Conservation (phyloP, 2,329 filamentous ascomycete genomes). For the Calycina herbarum region DNA sequence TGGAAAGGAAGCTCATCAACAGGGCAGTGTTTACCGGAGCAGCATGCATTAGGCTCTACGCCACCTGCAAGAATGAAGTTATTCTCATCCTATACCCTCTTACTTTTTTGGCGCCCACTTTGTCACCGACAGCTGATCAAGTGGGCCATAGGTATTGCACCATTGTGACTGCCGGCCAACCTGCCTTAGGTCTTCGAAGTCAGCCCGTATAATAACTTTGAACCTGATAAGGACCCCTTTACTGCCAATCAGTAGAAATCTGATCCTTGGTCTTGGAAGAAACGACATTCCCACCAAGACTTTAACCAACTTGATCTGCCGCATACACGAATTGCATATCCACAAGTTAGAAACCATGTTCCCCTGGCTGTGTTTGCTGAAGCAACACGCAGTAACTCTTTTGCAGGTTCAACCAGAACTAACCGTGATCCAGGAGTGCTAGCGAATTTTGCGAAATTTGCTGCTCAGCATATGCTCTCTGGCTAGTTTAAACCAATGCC, state of each 20-base stretch:
- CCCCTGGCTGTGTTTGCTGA: background rate
- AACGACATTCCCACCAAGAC: background rate
- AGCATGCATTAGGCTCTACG: too few species aligned
- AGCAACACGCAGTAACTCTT: background rate
- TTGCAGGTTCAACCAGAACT: background rate
- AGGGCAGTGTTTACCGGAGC: too few species aligned
- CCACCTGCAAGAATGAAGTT: too few species aligned
- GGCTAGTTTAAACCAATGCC: background rate
- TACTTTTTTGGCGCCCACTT: too few species aligned
- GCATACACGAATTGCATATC: constrained; percentile 1
- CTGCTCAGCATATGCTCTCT: background rate
- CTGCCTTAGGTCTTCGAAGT: background rate
- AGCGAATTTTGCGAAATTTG: background rate
- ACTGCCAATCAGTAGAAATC: background rate
- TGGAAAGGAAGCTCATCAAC: too few species aligned
- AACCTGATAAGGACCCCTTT: background rate
- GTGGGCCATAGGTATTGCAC: background rate
- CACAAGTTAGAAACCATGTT: background rate
- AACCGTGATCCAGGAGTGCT: background rate
- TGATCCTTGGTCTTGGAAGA: background rate
- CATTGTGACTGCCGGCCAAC: background rate
- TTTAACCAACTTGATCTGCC: constrained; percentile 1
- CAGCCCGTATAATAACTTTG: background rate
- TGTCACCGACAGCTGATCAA: background rate
- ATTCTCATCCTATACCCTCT: too few species aligned